Evolutionary conservation across 2,329 filamentous ascomycete genomes (phyloP), one percentile per base, ranked within the genome.

Genomic region (Phymatotrichopsis omnivora): DNA sequence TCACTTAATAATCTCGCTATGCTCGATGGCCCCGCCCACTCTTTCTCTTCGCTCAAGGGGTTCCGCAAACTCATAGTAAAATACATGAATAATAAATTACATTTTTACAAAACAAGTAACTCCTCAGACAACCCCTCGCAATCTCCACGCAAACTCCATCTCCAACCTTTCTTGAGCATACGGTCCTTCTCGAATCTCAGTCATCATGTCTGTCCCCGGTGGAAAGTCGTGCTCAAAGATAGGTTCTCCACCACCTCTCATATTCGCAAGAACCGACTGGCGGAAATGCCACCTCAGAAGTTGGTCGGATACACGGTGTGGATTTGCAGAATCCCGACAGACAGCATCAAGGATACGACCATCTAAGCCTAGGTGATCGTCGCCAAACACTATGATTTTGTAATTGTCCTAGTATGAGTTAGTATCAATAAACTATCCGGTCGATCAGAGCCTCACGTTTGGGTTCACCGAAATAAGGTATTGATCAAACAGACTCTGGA

Each of bases 191-290:
- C 16, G 11, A 10, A 53, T 48, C 24, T 40, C 43, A 6, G 25
- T 32, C 37, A 51, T 36, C 33, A 43, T 44, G 29, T 53, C 50
- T 14, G 32, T 19, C 35, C 43, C 48, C 19, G 42, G 50, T 29
- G 48, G 48, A 20, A 53, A 47, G 29, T 52, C 41, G 33, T 41
- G 31, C 25, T 50, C 46, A 24, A 49, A 49, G 23, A 50, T 24
- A 10, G 46, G 46, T 41, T 45, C 49, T 24, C 46, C 46, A 29
- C 10, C 39, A 12, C 49, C 40, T 35, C 42, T 25, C 37, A 47
- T 47, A 37, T 50, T 50, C 16, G 29, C 47, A 6, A 49, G 37
- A 16, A 43, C 32, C 14, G 40, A 39, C 7, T 48, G 45, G 41
- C 23, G 37, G 32, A 44, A 44, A 23, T 44, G 45, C 40, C 41